Base-by-base conservation (phyloP, 1,139 yeast genomes). In the Blastobotrys buckinghamii region DNA sequence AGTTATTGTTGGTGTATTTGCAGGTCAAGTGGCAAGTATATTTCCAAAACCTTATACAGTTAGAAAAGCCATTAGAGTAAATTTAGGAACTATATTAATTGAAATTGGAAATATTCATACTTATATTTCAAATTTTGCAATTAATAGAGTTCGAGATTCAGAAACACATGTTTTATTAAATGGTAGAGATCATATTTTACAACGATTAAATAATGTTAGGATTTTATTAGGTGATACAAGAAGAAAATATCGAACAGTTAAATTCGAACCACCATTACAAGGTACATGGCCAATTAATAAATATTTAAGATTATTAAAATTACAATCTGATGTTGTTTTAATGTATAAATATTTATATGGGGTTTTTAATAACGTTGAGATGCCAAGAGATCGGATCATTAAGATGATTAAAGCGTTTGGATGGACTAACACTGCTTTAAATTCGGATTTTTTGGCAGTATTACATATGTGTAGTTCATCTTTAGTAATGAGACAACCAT, bases 31-130 rank as follows among this genome's bases (percentile, higher is more conserved):
- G 24, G 65, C 64, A 16, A 55, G 63, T 7, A 47, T 65, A 7
- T 49, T 68, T 17, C 72, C 72, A 5, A 51, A 55, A 32, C 65
- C 70, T 0, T 52, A 34, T 13, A 61, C 66, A 13, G 63, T 63
- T 8, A 57, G 59, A 42, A 54, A 50, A 16, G 56, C 57, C 15
- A 56, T 63, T 9, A 55, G 68, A 12, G 55, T 53, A 22, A 55
- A 53, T 2, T 47, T 63, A 9, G 59, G 61, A 15, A 40, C 45
- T 6, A 54, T 53, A 22, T 47, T 62, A 27, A 51, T 53, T 24
- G 59, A 52, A 30, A 54, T 58, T 16, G 68, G 66, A 7, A 53
- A 53, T 16, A 39, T 63, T n/a, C 65, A 62, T 42, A 53, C 62
- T 29, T 59, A 58, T 30, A 47, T 62, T 32, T 58, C 60, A 24